phyloP scores from a whole-genome alignment of 179 eudicot genomes.

The Silene coronaria region DNA sequence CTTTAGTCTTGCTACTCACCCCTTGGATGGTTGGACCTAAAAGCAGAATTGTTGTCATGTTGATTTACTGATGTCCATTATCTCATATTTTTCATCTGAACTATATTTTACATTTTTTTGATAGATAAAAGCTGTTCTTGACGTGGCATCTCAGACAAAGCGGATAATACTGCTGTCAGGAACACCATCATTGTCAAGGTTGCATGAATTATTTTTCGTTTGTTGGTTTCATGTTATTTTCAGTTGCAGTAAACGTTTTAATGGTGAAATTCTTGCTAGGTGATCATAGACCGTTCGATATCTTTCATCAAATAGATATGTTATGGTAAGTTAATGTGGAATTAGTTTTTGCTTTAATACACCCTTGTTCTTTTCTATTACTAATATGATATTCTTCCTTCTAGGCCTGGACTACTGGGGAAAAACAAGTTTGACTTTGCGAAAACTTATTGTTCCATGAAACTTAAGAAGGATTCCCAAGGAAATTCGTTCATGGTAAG shows the following conservation, averaged over 20 bases:
- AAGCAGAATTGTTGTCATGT: neutral
- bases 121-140: conserved; percentile 79
- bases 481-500: conserved; percentile 67
- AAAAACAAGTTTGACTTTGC: conserved; percentile 85
- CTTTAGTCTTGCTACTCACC: neutral
- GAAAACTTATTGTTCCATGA: conserved; percentile 69
- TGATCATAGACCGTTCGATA: conserved; percentile 94
- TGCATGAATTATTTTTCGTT: conserved; percentile 24
- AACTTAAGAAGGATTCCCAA: conserved; percentile 36
- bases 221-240: conserved; percentile 9
- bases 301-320: conserved; percentile 92
- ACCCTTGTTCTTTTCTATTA: conserved; percentile 8
- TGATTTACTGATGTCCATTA: neutral
- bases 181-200: conserved; percentile 99
- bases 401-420: conserved; percentile 96
- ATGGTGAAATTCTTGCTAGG: conserved; percentile 54
- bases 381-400: conserved; percentile 19
- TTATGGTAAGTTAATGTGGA: conserved; percentile 61
- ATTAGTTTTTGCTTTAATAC: conserved; percentile 8
- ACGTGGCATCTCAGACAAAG: conserved; percentile 60
- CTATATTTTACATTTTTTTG: conserved; percentile 8
- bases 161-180: conserved; percentile 80
- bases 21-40: neutral
- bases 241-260: conserved; percentile 21
- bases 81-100: neutral